phyloP scores from a whole-genome alignment of 179 eudicot genomes.

The Nepenthes alata region DNA sequence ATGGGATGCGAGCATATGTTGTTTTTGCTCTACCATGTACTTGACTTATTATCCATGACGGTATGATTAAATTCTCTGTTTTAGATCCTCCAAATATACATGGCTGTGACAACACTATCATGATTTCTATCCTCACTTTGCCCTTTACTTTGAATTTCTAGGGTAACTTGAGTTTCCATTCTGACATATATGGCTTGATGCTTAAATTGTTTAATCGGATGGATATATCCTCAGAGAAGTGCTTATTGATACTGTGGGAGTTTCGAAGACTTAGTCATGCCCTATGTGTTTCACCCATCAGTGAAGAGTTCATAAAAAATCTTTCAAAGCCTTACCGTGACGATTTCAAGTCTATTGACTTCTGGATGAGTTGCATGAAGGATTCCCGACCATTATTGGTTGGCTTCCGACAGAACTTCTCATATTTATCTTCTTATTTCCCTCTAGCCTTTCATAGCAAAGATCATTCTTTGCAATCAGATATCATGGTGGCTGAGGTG shows the following conservation, averaged over 20 bases:
- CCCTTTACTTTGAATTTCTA: slow-evolving; percentile 17
- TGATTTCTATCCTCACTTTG: slow-evolving; percentile 4
- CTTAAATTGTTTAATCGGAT: slow-evolving; percentile 39
- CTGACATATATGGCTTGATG: slow-evolving; percentile 43
- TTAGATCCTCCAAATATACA: background rate
- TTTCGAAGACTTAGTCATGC: slow-evolving; percentile 74
- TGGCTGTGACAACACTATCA: background rate
- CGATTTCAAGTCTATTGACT: slow-evolving; percentile 33
- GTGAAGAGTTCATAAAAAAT: slow-evolving; percentile 34
- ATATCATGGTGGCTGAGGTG: slow-evolving; percentile 36
- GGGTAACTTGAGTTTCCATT: slow-evolving; percentile 49
- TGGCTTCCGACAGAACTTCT: slow-evolving; percentile 56
- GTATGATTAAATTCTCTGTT: slow-evolving; percentile 22
- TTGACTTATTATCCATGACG: slow-evolving; percentile 78
- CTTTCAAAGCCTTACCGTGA: slow-evolving; percentile 41
- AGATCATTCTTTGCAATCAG: slow-evolving; percentile 19
- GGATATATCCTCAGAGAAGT: slow-evolving; percentile 40
- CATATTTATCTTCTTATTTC: slow-evolving; percentile 25
- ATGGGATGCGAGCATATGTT: slow-evolving; percentile 31
- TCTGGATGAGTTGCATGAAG: slow-evolving; percentile 55
- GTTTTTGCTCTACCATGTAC: slow-evolving; percentile 47
- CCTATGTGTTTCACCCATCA: slow-evolving; percentile 67
- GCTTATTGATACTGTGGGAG: slow-evolving; percentile 57
- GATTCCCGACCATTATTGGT: slow-evolving; percentile 34
- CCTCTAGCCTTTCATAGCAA: slow-evolving; percentile 22